Percentiles rank a stretch among this genome's conserved stretches.
Conservation (phyloP, 1,139 yeast species). For the Candida pseudoviswanathii region DNA sequence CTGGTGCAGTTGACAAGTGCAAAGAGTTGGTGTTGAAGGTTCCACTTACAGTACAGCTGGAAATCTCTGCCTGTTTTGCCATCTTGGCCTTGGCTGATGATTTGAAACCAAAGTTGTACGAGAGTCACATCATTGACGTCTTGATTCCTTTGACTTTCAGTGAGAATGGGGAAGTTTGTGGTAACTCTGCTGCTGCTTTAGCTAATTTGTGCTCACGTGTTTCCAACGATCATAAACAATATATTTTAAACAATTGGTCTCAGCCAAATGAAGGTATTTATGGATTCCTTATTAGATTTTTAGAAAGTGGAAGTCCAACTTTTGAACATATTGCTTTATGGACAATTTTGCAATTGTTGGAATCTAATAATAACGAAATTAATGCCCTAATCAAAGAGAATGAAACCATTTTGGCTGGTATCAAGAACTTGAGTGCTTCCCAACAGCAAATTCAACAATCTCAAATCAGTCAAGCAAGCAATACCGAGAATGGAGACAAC, state of each 20-base stretch:
- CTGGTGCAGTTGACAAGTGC: constrained; percentile 95
- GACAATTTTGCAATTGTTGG: constrained; percentile 92
- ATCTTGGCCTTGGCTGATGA: constrained; percentile 96
- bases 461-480: constrained; percentile 23
- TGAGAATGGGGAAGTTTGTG: constrained; percentile 92
- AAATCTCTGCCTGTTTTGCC: constrained; percentile 96
- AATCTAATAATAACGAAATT: constrained; percentile 77
- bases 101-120: constrained; percentile 81
- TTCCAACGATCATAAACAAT: constrained; percentile 66
- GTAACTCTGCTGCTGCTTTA: constrained; percentile 97
- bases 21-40: constrained; percentile 82
- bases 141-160: constrained; percentile 89
- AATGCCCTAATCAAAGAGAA: constrained; percentile 63
- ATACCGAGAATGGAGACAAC: constrained; percentile 9
- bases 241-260: constrained; percentile 79
- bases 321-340: constrained; percentile 98
- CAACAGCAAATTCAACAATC: constrained; percentile 39
- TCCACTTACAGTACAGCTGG: constrained; percentile 90
- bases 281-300: constrained; percentile 79
- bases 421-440: constrained; percentile 50
- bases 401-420: constrained; percentile 57
- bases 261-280: constrained; percentile 83
- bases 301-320: constrained; percentile 87
- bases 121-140: constrained; percentile 83
- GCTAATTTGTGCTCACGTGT: constrained; percentile 95